These are phyloP conservation scores for Talaromyces sp. DNA, from an alignment of 2,329 filamentous ascomycete species.

Conservation along the genomic window DNA sequence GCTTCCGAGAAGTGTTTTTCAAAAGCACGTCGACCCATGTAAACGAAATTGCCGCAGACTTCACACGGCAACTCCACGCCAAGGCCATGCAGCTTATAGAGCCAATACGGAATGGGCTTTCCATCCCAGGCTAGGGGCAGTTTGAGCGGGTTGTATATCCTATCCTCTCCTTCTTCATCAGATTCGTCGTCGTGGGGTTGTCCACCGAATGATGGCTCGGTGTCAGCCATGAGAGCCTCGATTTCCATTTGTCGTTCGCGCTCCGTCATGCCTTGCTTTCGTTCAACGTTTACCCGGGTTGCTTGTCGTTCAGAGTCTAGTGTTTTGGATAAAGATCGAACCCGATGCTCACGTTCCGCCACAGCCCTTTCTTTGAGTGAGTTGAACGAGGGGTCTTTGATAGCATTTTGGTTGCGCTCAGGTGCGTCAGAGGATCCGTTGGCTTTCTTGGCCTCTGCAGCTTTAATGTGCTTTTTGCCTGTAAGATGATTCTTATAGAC, in stretches of 20 bases:
- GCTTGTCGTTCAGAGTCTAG: slow-evolving; percentile 87
- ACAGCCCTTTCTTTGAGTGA: slow-evolving; percentile 83
- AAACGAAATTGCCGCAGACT: slow-evolving; percentile 97
- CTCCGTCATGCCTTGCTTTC: slow-evolving; percentile 96
- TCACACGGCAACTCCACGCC: slow-evolving; percentile 95
- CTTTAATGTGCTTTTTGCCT: slow-evolving; percentile 89
- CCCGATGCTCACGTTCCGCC: slow-evolving; percentile 79
- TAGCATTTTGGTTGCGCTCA: slow-evolving; percentile 19
- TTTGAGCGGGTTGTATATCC: slow-evolving; percentile 95
- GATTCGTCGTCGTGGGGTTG: slow-evolving; percentile 54
- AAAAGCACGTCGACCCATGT: slow-evolving; percentile 92
- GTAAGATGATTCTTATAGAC: slow-evolving; percentile 85
- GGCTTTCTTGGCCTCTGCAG: slow-evolving; percentile 61
- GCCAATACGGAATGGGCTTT: slow-evolving; percentile 98
- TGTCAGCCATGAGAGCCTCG: slow-evolving; percentile 72
- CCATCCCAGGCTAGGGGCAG: slow-evolving; percentile 96
- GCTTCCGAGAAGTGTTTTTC: slow-evolving; percentile 98
- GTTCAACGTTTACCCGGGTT: slow-evolving; percentile 90
- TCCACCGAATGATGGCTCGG: slow-evolving; percentile 34
- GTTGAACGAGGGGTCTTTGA: slow-evolving; percentile 21
- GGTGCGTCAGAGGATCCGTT: slow-evolving; percentile 33
- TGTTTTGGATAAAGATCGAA: slow-evolving; percentile 71
- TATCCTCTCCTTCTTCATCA: slow-evolving; percentile 74
- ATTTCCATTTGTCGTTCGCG: slow-evolving; percentile 91
- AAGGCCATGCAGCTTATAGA: slow-evolving; percentile 93